Evolutionary conservation across 2,329 filamentous ascomycete genomes (phyloP).

Genomic region (Penicillium psychrosexuale): DNA sequence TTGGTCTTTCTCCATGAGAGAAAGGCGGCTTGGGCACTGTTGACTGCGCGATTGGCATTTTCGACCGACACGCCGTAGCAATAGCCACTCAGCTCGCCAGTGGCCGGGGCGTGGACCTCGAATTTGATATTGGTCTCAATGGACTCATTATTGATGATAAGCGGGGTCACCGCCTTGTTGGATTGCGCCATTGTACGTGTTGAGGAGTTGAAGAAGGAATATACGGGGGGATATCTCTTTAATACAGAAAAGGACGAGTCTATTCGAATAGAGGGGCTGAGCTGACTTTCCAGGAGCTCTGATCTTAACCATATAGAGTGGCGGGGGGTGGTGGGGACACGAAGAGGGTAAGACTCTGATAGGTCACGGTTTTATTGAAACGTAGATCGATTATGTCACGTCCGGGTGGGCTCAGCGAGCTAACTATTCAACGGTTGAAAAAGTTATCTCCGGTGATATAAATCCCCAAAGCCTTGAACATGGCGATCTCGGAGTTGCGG

Average conservation of each 20-base stretch:
- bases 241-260: not conserved
- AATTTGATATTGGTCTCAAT: constrained; percentile 41
- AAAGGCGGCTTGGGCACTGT: constrained; percentile 65
- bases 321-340: not conserved
- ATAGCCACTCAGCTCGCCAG: constrained; percentile 53
- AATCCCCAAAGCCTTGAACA: not conserved
- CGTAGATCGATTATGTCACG: not conserved
- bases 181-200: constrained; percentile 13
- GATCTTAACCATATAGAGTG: constrained; percentile 1
- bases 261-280: not conserved
- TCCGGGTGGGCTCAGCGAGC: too few relatives aligned
- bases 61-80: constrained; percentile 56
- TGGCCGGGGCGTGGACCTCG: constrained; percentile 55
- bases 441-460: constrained; percentile 4
- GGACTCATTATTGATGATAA: constrained; percentile 46
- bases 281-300: not conserved
- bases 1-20: constrained; percentile 65
- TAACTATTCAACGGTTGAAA: not conserved
- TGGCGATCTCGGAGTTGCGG: not conserved
- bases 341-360: not conserved
- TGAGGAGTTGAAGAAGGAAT: not conserved
- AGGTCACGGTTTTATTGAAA: not conserved
- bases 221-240: not conserved
- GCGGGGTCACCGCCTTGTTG: constrained; percentile 30
- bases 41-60: constrained; percentile 55